A percentile compares a stretch with the other conserved stretches of the same genome.
These are phyloP conservation scores for Golovinomyces cichoracearum DNA, from an alignment of 2,329 filamentous ascomycete genomes.

Conservation along the genomic window DNA sequence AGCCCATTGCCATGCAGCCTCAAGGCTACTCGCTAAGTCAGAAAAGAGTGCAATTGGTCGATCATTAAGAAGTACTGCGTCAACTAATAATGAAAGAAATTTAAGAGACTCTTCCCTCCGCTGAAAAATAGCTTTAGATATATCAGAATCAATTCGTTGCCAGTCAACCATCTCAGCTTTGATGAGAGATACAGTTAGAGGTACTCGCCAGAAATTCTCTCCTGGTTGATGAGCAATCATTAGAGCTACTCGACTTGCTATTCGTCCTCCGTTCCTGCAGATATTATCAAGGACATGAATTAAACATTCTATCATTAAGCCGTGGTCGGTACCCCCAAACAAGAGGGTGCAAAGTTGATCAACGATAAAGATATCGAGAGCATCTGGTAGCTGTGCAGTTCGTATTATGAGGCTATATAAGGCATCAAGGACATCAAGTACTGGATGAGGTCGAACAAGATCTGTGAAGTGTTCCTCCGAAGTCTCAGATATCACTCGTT, in stretches of 20 bases:
- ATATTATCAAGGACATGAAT: slow-evolving; percentile 35
- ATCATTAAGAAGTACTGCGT: slow-evolving; percentile 53
- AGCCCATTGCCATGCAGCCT: slow-evolving; percentile 61
- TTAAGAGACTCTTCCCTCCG: slow-evolving; percentile 48
- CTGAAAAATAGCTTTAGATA: slow-evolving; percentile 45
- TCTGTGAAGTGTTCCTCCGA: slow-evolving; percentile 34
- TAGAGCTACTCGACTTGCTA: slow-evolving; percentile 26
- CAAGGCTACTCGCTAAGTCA: slow-evolving; percentile 62
- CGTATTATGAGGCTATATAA: slow-evolving; percentile 37
- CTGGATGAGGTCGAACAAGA: slow-evolving; percentile 29
- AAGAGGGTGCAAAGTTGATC: slow-evolving; percentile 32
- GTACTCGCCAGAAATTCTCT: slow-evolving; percentile 28
- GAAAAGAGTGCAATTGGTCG: slow-evolving; percentile 54
- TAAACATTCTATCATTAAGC: slow-evolving; percentile 32
- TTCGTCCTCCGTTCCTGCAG: slow-evolving; percentile 28
- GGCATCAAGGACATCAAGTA: slow-evolving; percentile 36
- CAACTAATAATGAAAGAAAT: slow-evolving; percentile 55
- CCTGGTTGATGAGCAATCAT: slow-evolving; percentile 31
- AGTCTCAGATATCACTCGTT: slow-evolving; percentile 26
- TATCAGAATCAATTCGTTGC: slow-evolving; percentile 40
- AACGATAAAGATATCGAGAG: slow-evolving; percentile 31
- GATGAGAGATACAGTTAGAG: slow-evolving; percentile 30
- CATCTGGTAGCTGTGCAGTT: slow-evolving; percentile 33
- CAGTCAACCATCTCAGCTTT: slow-evolving; percentile 36
- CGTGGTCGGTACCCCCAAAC: slow-evolving; percentile 25